Evolutionary conservation across 495 filamentous ascomycete genomes (phyloP).

Genomic region (Pseudotulostoma volvatum): DNA sequence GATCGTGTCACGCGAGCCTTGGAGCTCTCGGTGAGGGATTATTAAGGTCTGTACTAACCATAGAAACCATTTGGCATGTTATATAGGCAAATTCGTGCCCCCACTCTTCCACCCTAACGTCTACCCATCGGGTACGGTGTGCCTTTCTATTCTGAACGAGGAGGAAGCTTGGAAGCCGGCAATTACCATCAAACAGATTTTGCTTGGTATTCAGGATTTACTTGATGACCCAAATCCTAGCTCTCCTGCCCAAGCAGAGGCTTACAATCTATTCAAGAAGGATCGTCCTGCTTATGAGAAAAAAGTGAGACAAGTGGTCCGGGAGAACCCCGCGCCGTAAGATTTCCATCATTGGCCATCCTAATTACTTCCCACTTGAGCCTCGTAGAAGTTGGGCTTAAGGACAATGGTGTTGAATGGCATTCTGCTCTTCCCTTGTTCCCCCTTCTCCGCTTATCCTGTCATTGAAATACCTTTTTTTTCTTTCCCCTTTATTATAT

Average conservation of each 20-base stretch:
- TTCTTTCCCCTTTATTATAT: no score
- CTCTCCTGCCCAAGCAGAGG: constrained; percentile 90
- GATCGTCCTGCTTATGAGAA: constrained; percentile 76
- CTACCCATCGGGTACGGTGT: constrained; percentile 95
- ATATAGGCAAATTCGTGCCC: constrained; percentile 82
- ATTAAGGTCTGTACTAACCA: constrained; percentile 1
- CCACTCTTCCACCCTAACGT: constrained; percentile 98
- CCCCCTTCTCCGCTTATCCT: no score
- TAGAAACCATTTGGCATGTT: no score
- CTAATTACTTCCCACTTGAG: no score
- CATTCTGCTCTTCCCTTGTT: constrained; percentile 17
- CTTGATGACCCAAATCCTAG: constrained; percentile 95
- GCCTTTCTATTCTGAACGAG: constrained; percentile 93
- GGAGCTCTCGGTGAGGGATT: no score
- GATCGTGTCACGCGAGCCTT: no score
- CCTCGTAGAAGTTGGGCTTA: no score
- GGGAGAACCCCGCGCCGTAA: constrained; percentile 63
- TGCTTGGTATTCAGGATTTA: constrained; percentile 88
- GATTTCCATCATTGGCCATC: no score
- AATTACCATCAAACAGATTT: constrained; percentile 94
- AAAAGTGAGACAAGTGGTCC: constrained; percentile 71
- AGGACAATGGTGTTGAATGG: constrained; percentile 5
- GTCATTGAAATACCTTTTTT: no score
- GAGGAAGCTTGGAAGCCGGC: constrained; percentile 97
- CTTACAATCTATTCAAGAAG: constrained; percentile 92